phyloP scores from a whole-genome alignment of 352 stramenopile genomes.

The Pythium aphanidermatum region DNA sequence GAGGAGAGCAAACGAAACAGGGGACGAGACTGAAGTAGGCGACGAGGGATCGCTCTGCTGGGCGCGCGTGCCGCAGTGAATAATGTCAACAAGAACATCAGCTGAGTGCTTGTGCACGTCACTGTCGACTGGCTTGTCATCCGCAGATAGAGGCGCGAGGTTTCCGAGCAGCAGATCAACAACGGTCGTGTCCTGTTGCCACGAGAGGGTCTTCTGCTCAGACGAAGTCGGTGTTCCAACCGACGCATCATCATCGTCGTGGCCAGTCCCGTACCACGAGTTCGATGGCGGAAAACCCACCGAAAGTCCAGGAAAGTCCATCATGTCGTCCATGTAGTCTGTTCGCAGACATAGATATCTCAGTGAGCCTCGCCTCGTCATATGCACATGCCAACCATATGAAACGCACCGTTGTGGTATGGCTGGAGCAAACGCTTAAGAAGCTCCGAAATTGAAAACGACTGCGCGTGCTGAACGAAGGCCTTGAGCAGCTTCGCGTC shows the following conservation, averaged over 20 bases:
- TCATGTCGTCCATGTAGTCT: slow-evolving; percentile 84
- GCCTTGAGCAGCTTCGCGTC: slow-evolving; percentile 56
- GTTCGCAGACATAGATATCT: no score
- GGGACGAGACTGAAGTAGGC: slow-evolving; percentile 42
- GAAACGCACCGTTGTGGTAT: slow-evolving; percentile 54
- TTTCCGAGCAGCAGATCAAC: slow-evolving; percentile 63
- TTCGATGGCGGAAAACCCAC: slow-evolving; percentile 67
- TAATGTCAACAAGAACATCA: slow-evolving; percentile 80
- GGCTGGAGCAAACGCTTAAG: slow-evolving; percentile 80
- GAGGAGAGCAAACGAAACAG: slow-evolving; percentile 60
- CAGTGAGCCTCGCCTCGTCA: no score
- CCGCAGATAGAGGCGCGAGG: slow-evolving; percentile 29
- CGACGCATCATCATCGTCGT: slow-evolving; percentile 66
- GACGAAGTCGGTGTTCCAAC: slow-evolving; percentile 52
- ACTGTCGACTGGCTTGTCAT: slow-evolving; percentile 36
- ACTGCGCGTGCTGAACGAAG: slow-evolving; percentile 61
- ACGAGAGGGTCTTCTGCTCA: slow-evolving; percentile 63
- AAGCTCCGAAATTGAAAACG: slow-evolving; percentile 77
- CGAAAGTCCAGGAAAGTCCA: slow-evolving; percentile 82
- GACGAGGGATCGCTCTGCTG: slow-evolving; percentile 68
- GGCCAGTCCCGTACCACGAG: slow-evolving; percentile 54
- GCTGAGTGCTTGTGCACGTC: slow-evolving; percentile 82
- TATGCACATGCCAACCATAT: not conserved
- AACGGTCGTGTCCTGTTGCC: slow-evolving; percentile 67
- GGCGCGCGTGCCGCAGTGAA: slow-evolving; percentile 73